These are phyloP conservation scores for Ascosphaera aggregata DNA, from an alignment of 2,329 filamentous ascomycete species.

Conservation along the genomic window DNA sequence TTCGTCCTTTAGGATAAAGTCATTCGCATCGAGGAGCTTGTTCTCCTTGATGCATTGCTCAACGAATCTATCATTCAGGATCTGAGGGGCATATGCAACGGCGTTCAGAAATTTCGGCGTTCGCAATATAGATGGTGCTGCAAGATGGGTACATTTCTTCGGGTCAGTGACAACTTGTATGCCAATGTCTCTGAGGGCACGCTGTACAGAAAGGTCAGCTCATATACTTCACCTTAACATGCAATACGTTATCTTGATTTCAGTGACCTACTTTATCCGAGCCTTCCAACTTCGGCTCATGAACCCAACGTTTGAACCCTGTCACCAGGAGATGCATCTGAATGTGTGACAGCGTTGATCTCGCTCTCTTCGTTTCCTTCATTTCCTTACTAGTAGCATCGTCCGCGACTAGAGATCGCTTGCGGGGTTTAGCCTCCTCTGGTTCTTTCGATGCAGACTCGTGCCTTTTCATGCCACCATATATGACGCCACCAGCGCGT, in stretches of 20 bases:
- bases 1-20: conserved; percentile 46
- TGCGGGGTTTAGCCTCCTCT: conserved; percentile 13
- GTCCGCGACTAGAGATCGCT: conserved; percentile 22
- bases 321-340: conserved; percentile 60
- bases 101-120: conserved; percentile 88
- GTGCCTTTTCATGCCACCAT: conserved; percentile 28
- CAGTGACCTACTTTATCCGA: conserved; percentile 40
- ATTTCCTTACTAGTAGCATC: conserved; percentile 23
- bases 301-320: conserved; percentile 62
- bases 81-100: conserved; percentile 53
- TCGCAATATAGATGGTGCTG: conserved; percentile 64
- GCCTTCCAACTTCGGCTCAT: conserved; percentile 49
- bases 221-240: conserved; percentile 5
- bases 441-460: conserved; percentile 14
- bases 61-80: conserved; percentile 59
- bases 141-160: conserved; percentile 58
- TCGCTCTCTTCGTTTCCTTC: conserved; percentile 37
- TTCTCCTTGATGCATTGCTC: conserved; percentile 50
- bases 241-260: background rate
- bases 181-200: conserved; percentile 59
- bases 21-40: conserved; percentile 36
- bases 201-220: conserved; percentile 23
- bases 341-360: conserved; percentile 38
- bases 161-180: conserved; percentile 59
- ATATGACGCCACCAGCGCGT: conserved; percentile 42